These are phyloP conservation scores for Talaromyces funiculosus DNA, from an alignment of 2,329 filamentous ascomycete genomes.

Conservation along the genomic window DNA sequence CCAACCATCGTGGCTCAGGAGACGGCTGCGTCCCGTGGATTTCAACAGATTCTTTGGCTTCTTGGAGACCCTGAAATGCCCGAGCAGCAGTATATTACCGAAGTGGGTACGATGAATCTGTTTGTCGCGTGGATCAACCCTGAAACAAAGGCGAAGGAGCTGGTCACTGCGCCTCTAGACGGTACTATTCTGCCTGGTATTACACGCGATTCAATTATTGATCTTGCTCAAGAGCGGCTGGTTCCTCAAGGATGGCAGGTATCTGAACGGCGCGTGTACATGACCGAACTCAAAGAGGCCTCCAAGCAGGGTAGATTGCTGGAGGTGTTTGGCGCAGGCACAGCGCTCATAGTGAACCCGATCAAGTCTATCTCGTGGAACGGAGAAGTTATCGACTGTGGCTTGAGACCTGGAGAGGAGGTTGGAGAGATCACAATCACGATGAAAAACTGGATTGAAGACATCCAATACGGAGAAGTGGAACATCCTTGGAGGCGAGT, in stretches of 20 bases:
- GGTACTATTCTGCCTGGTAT: conserved; percentile 95
- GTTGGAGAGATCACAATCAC: conserved; percentile 76
- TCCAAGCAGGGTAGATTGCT: conserved; percentile 79
- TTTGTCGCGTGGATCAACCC: conserved; percentile 81
- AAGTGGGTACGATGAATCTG: conserved; percentile 98
- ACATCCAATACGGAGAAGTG: conserved; percentile 89
- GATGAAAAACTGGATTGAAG: conserved; percentile 97
- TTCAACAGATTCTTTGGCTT: conserved; percentile 97
- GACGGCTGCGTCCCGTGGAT: conserved; percentile 81
- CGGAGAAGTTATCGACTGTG: conserved; percentile 74
- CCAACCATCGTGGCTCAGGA: conserved; percentile 93
- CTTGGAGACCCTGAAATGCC: conserved; percentile 60
- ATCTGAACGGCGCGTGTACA: conserved; percentile 83
- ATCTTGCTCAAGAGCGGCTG: conserved; percentile 76
- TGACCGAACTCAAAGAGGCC: conserved; percentile 77
- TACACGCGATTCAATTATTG: conserved; percentile 84
- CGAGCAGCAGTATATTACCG: conserved; percentile 81
- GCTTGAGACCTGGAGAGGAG: conserved; percentile 72
- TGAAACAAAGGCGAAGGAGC: conserved; percentile 81
- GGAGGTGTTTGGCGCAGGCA: conserved; percentile 91
- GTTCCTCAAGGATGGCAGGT: conserved; percentile 82
- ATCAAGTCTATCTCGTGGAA: conserved; percentile 86
- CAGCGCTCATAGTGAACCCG: conserved; percentile 88
- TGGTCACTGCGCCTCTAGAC: conserved; percentile 88
- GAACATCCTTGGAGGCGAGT: conserved; percentile 82